A percentile compares a stretch with the other conserved stretches of the same genome.
Conservation (phyloP, 2,329 filamentous ascomycete genomes). For the Arthrobotrys conoides region DNA sequence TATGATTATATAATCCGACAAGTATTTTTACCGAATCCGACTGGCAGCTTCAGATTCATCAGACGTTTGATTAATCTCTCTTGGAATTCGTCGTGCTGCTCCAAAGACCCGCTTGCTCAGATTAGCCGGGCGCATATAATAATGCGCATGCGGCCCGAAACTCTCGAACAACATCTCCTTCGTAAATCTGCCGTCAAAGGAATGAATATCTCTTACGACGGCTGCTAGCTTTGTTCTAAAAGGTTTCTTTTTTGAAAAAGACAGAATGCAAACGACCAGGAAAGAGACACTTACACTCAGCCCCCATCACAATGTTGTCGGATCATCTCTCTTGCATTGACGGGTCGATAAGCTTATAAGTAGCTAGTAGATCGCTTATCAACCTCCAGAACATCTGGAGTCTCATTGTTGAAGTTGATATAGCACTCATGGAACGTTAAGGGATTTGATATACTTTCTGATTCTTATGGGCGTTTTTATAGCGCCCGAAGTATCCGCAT, state of each 20-base stretch:
- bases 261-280: neutral
- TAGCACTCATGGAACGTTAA: constrained; percentile 28
- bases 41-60: constrained; percentile 15
- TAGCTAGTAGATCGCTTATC: constrained; percentile 27
- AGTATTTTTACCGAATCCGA: constrained; percentile 19
- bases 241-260: neutral
- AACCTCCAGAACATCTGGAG: neutral
- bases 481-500: neutral
- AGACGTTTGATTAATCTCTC: constrained; percentile 8
- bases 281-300: constrained; percentile 14
- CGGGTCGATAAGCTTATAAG: neutral
- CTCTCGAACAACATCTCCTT: constrained; percentile 27
- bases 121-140: constrained; percentile 22
- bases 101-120: constrained; percentile 12
- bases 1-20: neutral
- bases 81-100: constrained; percentile 19
- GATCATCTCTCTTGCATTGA: constrained; percentile 24
- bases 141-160: constrained; percentile 24
- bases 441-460: constrained; percentile 24
- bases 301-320: constrained; percentile 24
- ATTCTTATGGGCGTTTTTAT: neutral
- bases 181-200: constrained; percentile 17
- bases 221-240: neutral
- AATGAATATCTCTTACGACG: constrained; percentile 21
- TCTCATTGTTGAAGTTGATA: constrained; percentile 23